Base-by-base conservation (phyloP, 2,329 filamentous ascomycete genomes). In the Zymoseptoria tritici region DNA sequence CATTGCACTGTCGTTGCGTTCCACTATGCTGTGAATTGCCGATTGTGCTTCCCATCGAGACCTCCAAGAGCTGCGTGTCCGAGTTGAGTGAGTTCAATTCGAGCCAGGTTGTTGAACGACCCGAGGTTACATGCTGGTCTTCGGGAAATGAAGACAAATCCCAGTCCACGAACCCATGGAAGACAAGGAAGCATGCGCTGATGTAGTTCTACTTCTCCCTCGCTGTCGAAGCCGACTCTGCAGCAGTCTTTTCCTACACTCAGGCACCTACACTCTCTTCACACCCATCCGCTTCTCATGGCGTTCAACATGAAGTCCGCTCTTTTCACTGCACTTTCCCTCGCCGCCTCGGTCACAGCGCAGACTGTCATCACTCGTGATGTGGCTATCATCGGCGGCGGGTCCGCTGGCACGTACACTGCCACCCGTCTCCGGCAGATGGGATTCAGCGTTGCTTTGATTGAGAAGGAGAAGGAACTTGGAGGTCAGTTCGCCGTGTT, bases 301-400 rank as follows among this genome's bases (percentile, higher is more conserved):
- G 36, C 36, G 6, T 46, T 46, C 36, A 46, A 16, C 36, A 46
- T 46, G 36, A 16, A 16, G 36, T 46, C 36, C 16, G 36, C 36
- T n/a, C 11, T 46, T 16, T 16, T 16, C 11, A 46, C 36, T 2
- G n/a, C 36, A 6, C 2, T 46, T 3, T 13, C 36, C 13, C 36
- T 46, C 3, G 36, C 13, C 16, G 36, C 13, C 11, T 16, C 16
- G 13, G 13, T 46, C 13, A 6, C 36, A 4, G 36, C 36, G 16
- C 11, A 46, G 11, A 1, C 36, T 0, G 5, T n/a, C 13, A 46
- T 46, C 13, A 46, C 36, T 6, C 51, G 52, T 1, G 72, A 75
- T 70, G 67, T 73, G n/a, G 62, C 60, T 21, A 65, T 80, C 60
- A 73, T 79, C 31, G 77, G 78, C 26, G 77, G 76, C 3, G 78